Evolutionary conservation across 768 basidiomycete species (phyloP), one percentile per base, ranked within the genome.

Genomic region (Podaxis carcinomalis): DNA sequence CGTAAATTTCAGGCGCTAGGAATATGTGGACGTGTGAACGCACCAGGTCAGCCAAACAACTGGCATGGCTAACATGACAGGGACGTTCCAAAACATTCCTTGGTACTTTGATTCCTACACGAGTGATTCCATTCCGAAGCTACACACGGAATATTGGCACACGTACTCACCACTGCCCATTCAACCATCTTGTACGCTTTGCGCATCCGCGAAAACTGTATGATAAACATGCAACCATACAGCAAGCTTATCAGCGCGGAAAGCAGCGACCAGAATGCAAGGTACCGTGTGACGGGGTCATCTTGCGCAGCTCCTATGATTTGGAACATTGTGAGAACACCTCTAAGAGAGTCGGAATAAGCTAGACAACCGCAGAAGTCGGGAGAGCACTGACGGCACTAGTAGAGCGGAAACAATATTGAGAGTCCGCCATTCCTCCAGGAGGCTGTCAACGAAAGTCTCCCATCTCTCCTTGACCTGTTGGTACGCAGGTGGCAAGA

Each of bases 141-240:
- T 40, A n/a, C 10, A 40, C 16, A 40, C 5, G 13, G 2, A 4
- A n/a, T 40, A n/a, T 13, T 5, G 6, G 14, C 42, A n/a, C n/a
- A 44, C 6, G 16, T 14, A 16, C 63, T 13, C 64, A 83, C 83
- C 69, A 84, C 77, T 1, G 85, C 83, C 82, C 84, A 87, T 52
- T 80, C 76, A 4, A 80, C 80, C 5, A 85, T 86, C 63, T 80
- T 82, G 67, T 82, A 75, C 77, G 85, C 82, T 60, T 77, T 82
- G 23, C 79, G 76, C 86, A 88, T 87, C 0, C 77, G 80, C 5
- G 80, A 82, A 60, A 88, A 87, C n/a, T 83, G 77, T 25, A 86
- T 71, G 21, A 84, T 86, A 66, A 81, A 87, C 37, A 83, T 74
- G 64, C 86, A 84, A 0, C 86, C 86, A 63, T 78, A 88, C 2